Base-by-base conservation (phyloP, 768 basidiomycete genomes). In the Phaffia australis region DNA sequence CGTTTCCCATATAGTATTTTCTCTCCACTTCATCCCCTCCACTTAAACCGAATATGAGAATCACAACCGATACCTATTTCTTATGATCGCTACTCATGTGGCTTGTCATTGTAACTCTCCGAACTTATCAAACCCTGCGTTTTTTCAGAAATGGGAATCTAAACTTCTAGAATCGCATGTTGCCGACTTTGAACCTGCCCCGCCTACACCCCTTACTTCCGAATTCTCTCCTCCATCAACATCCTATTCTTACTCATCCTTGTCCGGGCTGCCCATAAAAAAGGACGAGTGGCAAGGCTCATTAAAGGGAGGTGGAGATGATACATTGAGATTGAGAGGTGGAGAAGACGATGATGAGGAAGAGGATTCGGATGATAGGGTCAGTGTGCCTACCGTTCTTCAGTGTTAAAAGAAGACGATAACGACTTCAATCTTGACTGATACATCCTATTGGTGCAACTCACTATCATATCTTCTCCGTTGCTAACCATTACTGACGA, bases 161-260 rank as follows among this genome's bases (percentile, higher is more conserved):
- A 95, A 95, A 76, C 85, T 99, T 58, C 83, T 95, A 49, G 85
- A 86, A n/a, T 93, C 90, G 2, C 85, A 87, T 72, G 94, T 95
- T 25, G 95, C 95, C 60, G 90, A 97, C 71, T 98, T 95, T 75
- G 88, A 89, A 75, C 78, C 78, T 46, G 76, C 81, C 3, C 81
- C 76, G 11, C 69, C 79, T 54, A 81, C 81, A 32, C 77, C 79
- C 0, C 76, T 78, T 35, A 78, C 72, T 67, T 81, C 79, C 54
- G 81, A 82, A 54, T 80, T 82, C 35, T 42, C 35, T 42, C 35
- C 35, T 42, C 4, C 35, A 42, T 42, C 35, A 50, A n/a, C 60
- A 4, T 54, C 52, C 16, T 54, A n/a, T 16, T 16, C 27, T 4
- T n/a, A 54, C 52, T n/a, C 52, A 54, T 48, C 59, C 16, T 46